Base-by-base conservation (phyloP, 495 filamentous ascomycete genomes). In the Xylaria castorea region DNA sequence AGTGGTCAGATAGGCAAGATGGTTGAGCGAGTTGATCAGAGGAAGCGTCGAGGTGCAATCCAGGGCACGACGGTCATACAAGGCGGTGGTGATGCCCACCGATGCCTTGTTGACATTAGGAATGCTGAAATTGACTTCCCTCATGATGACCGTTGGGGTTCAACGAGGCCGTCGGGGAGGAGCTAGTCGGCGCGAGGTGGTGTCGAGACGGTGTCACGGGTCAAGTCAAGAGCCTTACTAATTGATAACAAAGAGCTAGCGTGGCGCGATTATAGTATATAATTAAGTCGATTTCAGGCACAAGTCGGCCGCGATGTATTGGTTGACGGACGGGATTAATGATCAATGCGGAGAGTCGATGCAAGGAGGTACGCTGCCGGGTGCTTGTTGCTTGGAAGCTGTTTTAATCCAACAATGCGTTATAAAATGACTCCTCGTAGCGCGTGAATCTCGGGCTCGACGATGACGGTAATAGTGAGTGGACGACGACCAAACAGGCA, bases 61-160 rank as follows among this genome's bases (percentile, higher is more conserved):
- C 75, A 99, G 91, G 68, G 96, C 96, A 80, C 96, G 91, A 73
- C 96, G 93, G 82, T 99, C 96, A 81, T 99, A 99, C 72, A 99
- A 89, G 80, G 95, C 97, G 58, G 96, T 98, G 74, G 96, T 98
- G 86, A 99, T 99, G 76, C 96, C 95, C 80, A 99, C 96, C 70
- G 96, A 97, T 75, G 96, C 96, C 91, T 98, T 99, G 86, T 99
- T 99, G 88, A 97, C 94, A 89, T 96, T 97, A 46, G 96, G 96
- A 80, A 99, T 98, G 84, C 96, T 98, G 84, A 98, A 99, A 82
- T 99, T 99, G 85, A 97, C 94, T 89, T 99, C 96, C 83, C 96
- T 93, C 96, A 99, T 71, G 71, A 42, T 75, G 44, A 50, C 61
- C 36, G 32, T 62, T 20, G 30, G 30, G 22, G 11, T 22, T 22